Percentiles rank a stretch among this genome's conserved stretches.
Evolutionary conservation across 1,284 basidiomycete genomes (phyloP).

Genomic region (Cerrena zonata): DNA sequence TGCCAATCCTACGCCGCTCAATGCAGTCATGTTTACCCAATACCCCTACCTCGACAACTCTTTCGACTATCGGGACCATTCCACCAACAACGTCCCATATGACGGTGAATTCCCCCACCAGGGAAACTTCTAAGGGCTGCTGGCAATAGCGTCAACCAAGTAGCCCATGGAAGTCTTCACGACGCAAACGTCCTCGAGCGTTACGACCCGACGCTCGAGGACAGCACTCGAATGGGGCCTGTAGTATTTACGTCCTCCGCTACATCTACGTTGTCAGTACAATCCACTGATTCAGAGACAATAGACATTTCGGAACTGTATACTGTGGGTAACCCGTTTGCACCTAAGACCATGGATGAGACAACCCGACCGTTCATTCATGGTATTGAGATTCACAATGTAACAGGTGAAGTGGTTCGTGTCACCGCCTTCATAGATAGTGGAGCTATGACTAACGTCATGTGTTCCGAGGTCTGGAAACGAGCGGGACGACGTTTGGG

Average conservation of each 20-base stretch:
- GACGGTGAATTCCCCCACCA: neutral
- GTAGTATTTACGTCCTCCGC: neutral
- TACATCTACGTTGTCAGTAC: neutral
- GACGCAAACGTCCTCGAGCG: slow-evolving; percentile 1
- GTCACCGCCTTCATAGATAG: slow-evolving; percentile 21
- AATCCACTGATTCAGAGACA: no score
- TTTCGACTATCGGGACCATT: neutral
- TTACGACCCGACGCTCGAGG: neutral
- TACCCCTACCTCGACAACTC: no score
- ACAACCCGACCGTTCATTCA: slow-evolving; percentile 3
- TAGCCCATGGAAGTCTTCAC: neutral
- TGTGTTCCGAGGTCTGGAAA: slow-evolving; percentile 18
- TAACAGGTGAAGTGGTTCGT: slow-evolving; percentile 6
- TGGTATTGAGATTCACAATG: neutral
- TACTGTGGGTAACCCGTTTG: neutral
- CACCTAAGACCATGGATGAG: neutral
- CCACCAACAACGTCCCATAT: neutral
- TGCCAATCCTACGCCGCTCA: no score
- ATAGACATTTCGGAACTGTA: slow-evolving; percentile 5
- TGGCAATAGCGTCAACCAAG: neutral
- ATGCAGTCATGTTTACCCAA: no score
- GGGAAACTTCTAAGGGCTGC: slow-evolving; percentile 11
- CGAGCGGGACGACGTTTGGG: slow-evolving; percentile 13
- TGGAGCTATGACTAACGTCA: slow-evolving; percentile 27
- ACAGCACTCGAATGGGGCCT: neutral